Evolutionary conservation across 2,329 filamentous ascomycete genomes (phyloP), one percentile per base, ranked within the genome.

Genomic region (Phaeosphaeria sp.): DNA sequence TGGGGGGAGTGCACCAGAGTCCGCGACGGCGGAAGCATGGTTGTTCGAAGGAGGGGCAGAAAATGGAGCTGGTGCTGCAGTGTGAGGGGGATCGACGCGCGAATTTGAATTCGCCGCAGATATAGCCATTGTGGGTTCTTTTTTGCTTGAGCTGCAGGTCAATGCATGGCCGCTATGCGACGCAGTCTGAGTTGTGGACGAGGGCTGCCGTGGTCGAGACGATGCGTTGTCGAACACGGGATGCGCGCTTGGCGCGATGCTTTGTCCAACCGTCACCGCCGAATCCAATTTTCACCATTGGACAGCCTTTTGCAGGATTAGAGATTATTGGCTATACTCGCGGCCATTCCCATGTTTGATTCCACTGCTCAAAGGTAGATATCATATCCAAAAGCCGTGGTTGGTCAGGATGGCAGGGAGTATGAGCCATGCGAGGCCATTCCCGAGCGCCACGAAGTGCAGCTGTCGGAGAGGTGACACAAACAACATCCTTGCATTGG

Each of bases 161-260:
- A 72, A 71, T 76, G 74, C 74, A 76, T 75, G 63, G 60, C 59
- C 67, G 69, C 67, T 70, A 71, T 68, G 66, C 69, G 64, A 63
- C 65, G 63, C 65, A 53, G 68, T 71, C 63, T 66, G 68, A 68
- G 65, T 64, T 67, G 71, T 70, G 60, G 68, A 62, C 66, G 68
- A 69, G 67, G 72, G 68, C 71, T 73, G 73, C 68, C 49, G 71
- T 73, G 71, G 67, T 70, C 65, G 67, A 66, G 44, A 45, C 21
- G 66, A 72, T 74, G 71, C 64, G 73, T 62, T 75, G 71, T 68
- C 72, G 53, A 57, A 56, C 50, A 59, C 62, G 58, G 46, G 40
- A 21, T 58, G 65, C 53, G 57, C 27, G 43, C 63, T 66, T 69
- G 70, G 68, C 69, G 63, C 51, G 53, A 50, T 56, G 51, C 48